Evolutionary conservation across 176 grass and related monocot genomes (phyloP), one percentile per base, ranked within the genome.

Genomic region (Carex myosuroides): DNA sequence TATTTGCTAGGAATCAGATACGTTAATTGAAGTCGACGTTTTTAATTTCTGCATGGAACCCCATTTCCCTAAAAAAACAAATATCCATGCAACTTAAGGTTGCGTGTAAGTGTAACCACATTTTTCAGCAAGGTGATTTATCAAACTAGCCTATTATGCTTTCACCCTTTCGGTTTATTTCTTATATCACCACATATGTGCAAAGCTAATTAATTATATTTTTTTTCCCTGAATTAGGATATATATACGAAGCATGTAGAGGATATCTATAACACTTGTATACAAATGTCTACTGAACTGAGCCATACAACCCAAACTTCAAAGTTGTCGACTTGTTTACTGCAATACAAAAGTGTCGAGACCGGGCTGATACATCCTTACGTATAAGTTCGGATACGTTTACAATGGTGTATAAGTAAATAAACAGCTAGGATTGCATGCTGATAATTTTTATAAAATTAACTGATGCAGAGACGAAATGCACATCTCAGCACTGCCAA

Each of bases 401-500:
- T 8, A 1, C 16, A 20, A 20, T 8, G 22, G 3, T 21, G 18
- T 61, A 61, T 8, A 22, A 20, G 8, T 22, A 61, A 20, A 20
- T 18, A 61, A 20, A 8, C 59, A 61, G 17, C 17, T 61, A 6
- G 59, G 1, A 2, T 61, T 61, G 17, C 32, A 5, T 10, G 33
- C 32, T 87, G 52, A 87, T 55, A 41, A 58, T 2, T 18, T 30
- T 30, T 21, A 4, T 9, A 48, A 32, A 41, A 26, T 41, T 14
- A 52, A 75, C 16, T 20, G 29, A 8, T 77, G 52, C 79, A 87
- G 85, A 64, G 79, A 87, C 11, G 85, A 67, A 53, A 54, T 87
- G 30, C 85, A 26, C 26, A 26, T 26, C 26, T 26, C 26, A 26
- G 26, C 26, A 26, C 26, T 26, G 26, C 26, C 26, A 1, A 26